These are phyloP conservation scores for Ophiognomonia clavigignenti-juglandacearum DNA, from an alignment of 2,329 filamentous ascomycete genomes.

Conservation along the genomic window DNA sequence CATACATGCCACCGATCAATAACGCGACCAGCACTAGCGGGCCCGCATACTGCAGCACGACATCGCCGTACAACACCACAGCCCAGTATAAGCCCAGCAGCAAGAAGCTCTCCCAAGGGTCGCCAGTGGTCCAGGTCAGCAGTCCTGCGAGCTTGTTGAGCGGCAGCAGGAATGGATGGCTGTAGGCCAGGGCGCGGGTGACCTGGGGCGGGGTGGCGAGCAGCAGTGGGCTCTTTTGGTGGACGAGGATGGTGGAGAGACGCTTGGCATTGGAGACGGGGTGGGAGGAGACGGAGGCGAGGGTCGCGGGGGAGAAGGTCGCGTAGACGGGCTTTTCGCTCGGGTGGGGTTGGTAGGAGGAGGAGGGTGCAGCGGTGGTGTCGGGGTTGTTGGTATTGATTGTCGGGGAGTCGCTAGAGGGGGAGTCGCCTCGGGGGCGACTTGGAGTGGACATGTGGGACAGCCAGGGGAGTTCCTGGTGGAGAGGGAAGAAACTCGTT, in stretches of 20 bases:
- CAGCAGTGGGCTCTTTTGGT: slow-evolving; percentile 91
- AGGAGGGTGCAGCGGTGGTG: slow-evolving; percentile 50
- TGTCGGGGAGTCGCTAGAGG: slow-evolving; percentile 11
- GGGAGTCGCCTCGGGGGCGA: slow-evolving; percentile 13
- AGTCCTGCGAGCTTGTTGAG: slow-evolving; percentile 82
- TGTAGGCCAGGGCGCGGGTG: slow-evolving; percentile 90
- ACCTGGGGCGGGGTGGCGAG: slow-evolving; percentile 92
- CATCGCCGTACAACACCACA: slow-evolving; percentile 77
- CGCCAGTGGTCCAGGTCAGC: slow-evolving; percentile 87
- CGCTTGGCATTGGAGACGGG: slow-evolving; percentile 63
- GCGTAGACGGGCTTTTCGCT: slow-evolving; percentile 69
- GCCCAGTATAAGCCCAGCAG: slow-evolving; percentile 84
- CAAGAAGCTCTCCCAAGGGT: slow-evolving; percentile 96
- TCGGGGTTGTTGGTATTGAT: background rate
- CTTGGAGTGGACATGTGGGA: slow-evolving; percentile 17
- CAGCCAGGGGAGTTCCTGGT: slow-evolving; percentile 15
- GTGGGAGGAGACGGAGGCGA: slow-evolving; percentile 56
- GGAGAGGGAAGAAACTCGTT: background rate
- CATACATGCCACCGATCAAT: slow-evolving; percentile 90
- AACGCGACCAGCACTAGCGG: slow-evolving; percentile 75
- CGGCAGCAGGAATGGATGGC: slow-evolving; percentile 87
- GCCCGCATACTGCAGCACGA: slow-evolving; percentile 73
- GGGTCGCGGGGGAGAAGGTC: slow-evolving; percentile 80
- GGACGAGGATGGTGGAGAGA: slow-evolving; percentile 86
- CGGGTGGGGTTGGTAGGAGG: slow-evolving; percentile 50